Evolutionary conservation across 176 grass and related monocot genomes (phyloP).

Genomic region (Triticum urartu): DNA sequence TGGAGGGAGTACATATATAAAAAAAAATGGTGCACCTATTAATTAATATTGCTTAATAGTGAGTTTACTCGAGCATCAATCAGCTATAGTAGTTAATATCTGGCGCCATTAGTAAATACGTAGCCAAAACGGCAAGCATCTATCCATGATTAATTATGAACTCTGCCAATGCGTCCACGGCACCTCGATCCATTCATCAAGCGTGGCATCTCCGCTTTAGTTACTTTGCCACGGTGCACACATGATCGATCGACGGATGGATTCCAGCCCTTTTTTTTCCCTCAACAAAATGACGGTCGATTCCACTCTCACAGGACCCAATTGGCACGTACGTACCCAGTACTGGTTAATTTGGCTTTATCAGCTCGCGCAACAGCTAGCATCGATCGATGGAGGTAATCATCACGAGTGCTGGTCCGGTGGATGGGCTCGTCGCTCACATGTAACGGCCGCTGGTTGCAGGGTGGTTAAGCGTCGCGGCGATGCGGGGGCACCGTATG

Average conservation of each 20-base stretch:
- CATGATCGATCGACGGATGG: not conserved
- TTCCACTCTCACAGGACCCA: not conserved
- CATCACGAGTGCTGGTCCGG: no score
- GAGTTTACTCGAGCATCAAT: not conserved
- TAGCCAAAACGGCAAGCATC: not conserved
- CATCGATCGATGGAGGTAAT: no score
- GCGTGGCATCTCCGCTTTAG: not conserved
- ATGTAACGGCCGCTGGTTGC: no score
- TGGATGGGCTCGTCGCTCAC: no score
- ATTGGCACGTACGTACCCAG: not conserved
- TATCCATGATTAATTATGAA: not conserved
- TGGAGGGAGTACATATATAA: no score
- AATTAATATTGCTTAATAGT: no score
- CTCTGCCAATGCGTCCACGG: not conserved
- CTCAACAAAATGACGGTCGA: no score
- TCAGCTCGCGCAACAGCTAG: no score
- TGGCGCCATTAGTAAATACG: not conserved
- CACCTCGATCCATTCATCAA: not conserved
- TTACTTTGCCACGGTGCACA: not conserved
- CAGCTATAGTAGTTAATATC: not conserved
- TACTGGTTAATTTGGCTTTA: no score
- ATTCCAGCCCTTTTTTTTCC: not conserved
- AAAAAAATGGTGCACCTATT: not conserved
- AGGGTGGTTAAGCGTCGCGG: no score
- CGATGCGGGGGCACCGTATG: not conserved